Base-by-base conservation (phyloP, 148 eudicot genomes). In the Salicornia ramosissima region DNA sequence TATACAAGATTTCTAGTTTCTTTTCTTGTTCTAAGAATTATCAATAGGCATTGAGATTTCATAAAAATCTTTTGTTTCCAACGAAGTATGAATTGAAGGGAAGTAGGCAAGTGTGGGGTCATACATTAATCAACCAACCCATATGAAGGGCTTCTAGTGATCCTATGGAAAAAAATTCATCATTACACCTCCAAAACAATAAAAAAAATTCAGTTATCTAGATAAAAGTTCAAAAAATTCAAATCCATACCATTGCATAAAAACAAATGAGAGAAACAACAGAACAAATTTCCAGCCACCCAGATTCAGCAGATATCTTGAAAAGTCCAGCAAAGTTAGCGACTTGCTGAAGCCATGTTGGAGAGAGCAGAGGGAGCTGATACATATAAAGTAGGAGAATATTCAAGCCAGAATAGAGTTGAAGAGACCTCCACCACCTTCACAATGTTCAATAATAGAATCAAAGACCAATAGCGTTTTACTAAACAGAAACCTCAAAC, bases 391-490 rank as follows among this genome's bases (percentile, higher is more conserved):
- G 90, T 62, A 94, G 65, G 77, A 78, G 76, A 68, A 87, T 80
- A 71, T 70, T 84, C 79, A 89, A 78, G 74, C 86, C 96, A 65
- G 93, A 83, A 77, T 90, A 94, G 29, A 90, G 55, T 84, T 83
- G 90, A 73, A 91, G 96, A 75, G 82, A 77, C 81, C 91, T 86
- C 99, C 99, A 94, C 90, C 97, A 87, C 84, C 99, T 94, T 80
- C 83, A 79, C 28, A 67, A 72, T 49, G 52, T 5, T 31, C 14
- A 72, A 40, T 49, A 64, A 31, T 26, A 67, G 39, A 16, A 36
- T 39, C 58, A 78, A 54, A 16, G 10, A 55, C 65, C n/a, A 26
- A 64, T 33, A 1, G 5, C 34, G 22, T 57, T 21, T 45, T 31
- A 33, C 8, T 13, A 59, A 51, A 39, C 18, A 40, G 34, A 55